Percentiles rank a stretch among this genome's conserved stretches.
These are phyloP conservation scores for Taxawa tesnikishii DNA, from an alignment of 2,329 filamentous ascomycete species.

Conservation along the genomic window DNA sequence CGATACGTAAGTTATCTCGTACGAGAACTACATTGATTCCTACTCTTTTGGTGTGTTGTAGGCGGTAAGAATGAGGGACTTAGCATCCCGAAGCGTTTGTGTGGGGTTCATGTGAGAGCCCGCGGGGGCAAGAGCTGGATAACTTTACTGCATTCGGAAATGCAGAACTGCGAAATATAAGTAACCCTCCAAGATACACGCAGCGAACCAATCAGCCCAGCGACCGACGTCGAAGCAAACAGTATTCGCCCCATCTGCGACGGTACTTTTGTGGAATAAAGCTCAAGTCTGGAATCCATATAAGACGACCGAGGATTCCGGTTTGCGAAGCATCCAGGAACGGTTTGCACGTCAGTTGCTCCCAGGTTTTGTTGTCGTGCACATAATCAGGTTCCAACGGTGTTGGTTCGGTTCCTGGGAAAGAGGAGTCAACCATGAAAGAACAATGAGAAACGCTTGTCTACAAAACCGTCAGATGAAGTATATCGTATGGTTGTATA, in stretches of 20 bases:
- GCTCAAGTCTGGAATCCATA: conserved; percentile 68
- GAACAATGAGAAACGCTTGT: conserved; percentile 60
- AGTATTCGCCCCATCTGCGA: conserved; percentile 80
- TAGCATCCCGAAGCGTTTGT: no score
- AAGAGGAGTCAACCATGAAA: conserved; percentile 81
- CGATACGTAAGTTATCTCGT: no score
- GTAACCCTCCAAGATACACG: no score
- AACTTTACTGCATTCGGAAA: no score
- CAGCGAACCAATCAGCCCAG: no score
- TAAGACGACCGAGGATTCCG: conserved; percentile 56
- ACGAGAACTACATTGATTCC: no score
- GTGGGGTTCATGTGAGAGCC: no score
- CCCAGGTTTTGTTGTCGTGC: conserved; percentile 63
- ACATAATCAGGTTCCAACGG: conserved; percentile 71
- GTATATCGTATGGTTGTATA: conserved; percentile 1
- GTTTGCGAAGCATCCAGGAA: conserved; percentile 77
- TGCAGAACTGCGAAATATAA: no score
- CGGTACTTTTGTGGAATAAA: conserved; percentile 57
- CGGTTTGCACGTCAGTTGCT: conserved; percentile 57
- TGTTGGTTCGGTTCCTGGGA: conserved; percentile 48
- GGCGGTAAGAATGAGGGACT: no score
- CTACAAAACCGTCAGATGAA: conserved; percentile 23
- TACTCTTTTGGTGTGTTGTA: no score
- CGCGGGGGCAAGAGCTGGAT: no score
- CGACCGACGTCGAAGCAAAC: conserved; percentile 61